Evolutionary conservation across 2,329 filamentous ascomycete genomes (phyloP).

Genomic region (Rutstroemia sp.): DNA sequence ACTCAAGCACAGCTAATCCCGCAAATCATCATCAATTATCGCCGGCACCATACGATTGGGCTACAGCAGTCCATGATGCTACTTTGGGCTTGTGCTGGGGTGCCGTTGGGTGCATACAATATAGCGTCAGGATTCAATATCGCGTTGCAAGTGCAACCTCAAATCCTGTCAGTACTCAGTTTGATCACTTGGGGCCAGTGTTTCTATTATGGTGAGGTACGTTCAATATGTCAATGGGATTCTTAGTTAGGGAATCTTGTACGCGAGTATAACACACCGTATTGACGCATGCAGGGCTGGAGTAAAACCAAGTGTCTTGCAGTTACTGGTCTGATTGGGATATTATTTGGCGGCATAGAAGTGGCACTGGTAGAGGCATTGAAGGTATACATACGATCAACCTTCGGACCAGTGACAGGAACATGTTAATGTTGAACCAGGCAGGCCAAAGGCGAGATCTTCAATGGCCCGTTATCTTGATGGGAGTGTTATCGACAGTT

Average conservation of each 20-base stretch:
- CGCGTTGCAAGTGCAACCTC: conserved; percentile 28
- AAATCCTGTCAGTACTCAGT: conserved; percentile 29
- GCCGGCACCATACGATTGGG: conserved; percentile 56
- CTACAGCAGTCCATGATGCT: conserved; percentile 67
- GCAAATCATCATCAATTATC: conserved; percentile 62
- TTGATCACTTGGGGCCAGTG: conserved; percentile 31
- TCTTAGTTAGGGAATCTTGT: background rate
- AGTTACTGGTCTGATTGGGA: conserved; percentile 43
- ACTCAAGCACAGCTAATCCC: conserved; percentile 30
- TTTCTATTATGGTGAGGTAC: conserved; percentile 37
- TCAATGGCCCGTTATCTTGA: conserved; percentile 56
- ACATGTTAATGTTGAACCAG: background rate
- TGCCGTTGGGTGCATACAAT: conserved; percentile 49
- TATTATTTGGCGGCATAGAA: conserved; percentile 52
- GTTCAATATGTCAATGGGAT: conserved; percentile 10
- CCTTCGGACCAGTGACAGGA: background rate
- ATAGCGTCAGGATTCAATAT: conserved; percentile 27
- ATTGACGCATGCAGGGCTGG: conserved; percentile 39
- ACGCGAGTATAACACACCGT: background rate
- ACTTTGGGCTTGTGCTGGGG: conserved; percentile 60
- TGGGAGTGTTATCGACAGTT: conserved; percentile 57
- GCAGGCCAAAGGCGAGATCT: conserved; percentile 34
- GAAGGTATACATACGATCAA: conserved; percentile 12
- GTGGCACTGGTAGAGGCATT: conserved; percentile 51
- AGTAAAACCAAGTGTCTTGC: conserved; percentile 39